phyloP scores from a whole-genome alignment of 441 rosid genomes.

The Omphalea diandra region DNA sequence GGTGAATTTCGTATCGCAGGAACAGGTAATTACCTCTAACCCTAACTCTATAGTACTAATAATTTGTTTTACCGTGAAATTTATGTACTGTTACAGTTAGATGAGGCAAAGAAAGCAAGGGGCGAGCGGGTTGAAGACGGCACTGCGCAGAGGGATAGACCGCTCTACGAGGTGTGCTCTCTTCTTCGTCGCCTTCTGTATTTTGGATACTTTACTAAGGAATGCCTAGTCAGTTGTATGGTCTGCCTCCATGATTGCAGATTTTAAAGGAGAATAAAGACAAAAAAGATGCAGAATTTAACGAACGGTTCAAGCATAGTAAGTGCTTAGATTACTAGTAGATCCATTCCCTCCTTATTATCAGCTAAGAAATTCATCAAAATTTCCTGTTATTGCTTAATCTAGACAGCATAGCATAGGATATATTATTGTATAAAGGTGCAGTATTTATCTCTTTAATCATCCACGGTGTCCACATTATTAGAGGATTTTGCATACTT shows the following conservation, averaged over 20 bases:
- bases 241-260: constrained; percentile 35
- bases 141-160: constrained; percentile 89
- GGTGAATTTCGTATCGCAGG: constrained; percentile 86
- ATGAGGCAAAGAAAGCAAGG: constrained; percentile 76
- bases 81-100: constrained; percentile 45
- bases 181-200: neutral
- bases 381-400: neutral
- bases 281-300: constrained; percentile 91
- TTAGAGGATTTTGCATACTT: neutral
- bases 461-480: neutral
- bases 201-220: neutral
- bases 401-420: neutral
- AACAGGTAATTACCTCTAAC: constrained; percentile 50
- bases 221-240: neutral
- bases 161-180: constrained; percentile 67
- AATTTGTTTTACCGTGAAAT: neutral
- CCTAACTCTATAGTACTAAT: constrained; percentile 19
- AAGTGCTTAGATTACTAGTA: constrained; percentile 28
- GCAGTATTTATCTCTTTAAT: neutral
- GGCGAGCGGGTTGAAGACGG: constrained; percentile 97
- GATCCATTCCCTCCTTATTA: neutral
- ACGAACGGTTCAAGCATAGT: constrained; percentile 95
- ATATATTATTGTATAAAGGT: neutral
- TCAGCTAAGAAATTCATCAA: neutral
- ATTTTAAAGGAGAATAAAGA: constrained; percentile 94